phyloP scores from a whole-genome alignment of 805 yeast genomes.

The Yamadazyma sp. region DNA sequence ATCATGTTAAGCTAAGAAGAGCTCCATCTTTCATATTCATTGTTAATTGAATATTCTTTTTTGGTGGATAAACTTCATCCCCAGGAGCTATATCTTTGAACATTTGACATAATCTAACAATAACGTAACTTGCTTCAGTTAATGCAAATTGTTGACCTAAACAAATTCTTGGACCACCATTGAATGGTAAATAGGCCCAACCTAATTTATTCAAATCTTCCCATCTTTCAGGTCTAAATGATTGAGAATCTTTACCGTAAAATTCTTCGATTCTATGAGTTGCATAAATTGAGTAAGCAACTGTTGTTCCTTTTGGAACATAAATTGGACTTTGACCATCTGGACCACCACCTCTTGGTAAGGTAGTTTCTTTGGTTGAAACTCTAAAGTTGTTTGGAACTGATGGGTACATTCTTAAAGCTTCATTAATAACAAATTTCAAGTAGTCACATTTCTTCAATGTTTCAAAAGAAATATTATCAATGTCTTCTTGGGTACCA shows the following conservation, averaged over 20 bases:
- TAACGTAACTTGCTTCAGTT: slow-evolving; percentile 47
- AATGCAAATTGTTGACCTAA: slow-evolving; percentile 57
- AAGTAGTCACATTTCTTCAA: slow-evolving; percentile 48
- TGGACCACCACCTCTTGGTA: slow-evolving; percentile 49
- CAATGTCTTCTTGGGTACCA: slow-evolving; percentile 27
- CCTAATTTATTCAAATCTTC: slow-evolving; percentile 26
- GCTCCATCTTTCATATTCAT: slow-evolving; percentile 17
- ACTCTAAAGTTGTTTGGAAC: slow-evolving; percentile 49
- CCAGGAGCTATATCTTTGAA: slow-evolving; percentile 17
- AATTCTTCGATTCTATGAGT: slow-evolving; percentile 39
- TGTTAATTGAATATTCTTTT: slow-evolving; percentile 26
- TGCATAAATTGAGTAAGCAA: slow-evolving; percentile 37
- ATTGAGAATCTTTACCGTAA: slow-evolving; percentile 45
- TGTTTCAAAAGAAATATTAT: slow-evolving; percentile 44
- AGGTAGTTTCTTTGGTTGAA: slow-evolving; percentile 43
- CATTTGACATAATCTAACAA: slow-evolving; percentile 32
- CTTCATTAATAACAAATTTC: slow-evolving; percentile 46
- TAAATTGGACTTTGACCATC: slow-evolving; percentile 37
- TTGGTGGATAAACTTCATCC: slow-evolving; percentile 30
- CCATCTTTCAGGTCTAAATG: slow-evolving; percentile 52
- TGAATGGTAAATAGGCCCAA: slow-evolving; percentile 52
- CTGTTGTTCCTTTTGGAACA: slow-evolving; percentile 41
- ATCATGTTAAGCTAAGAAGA: slow-evolving; percentile 6
- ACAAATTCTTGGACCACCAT: slow-evolving; percentile 56
- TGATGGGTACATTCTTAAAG: slow-evolving; percentile 48